Base-by-base conservation (phyloP, 495 filamentous ascomycete species). In the Bathelium albidoporum region DNA sequence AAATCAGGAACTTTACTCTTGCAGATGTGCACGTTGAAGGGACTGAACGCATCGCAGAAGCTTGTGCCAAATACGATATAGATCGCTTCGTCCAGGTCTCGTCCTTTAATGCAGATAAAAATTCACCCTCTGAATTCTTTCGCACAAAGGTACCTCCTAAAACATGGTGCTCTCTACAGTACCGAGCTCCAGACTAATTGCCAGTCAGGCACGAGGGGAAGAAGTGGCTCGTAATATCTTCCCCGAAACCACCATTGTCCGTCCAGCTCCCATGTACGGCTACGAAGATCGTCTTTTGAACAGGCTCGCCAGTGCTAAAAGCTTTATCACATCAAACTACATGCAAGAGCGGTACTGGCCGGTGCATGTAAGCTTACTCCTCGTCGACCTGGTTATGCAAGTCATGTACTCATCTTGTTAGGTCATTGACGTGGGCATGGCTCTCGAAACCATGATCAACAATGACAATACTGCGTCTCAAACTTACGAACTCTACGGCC, bases 11-110 rank as follows among this genome's bases (percentile, higher is more conserved):
- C 80, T 99, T 96, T 79, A 82, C 85, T 52, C 83, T 94, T 62
- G 87, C 89, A 63, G 92, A 97, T 74, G 91, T 97, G 28, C 91
- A 99, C 69, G 85, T 97, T 16, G 91, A 96, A 74, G 93, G 94
- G 45, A 84, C 87, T n/a, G 89, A 94, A 78, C 87, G 95, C 62
- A 99, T 99, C 69, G 91, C 84, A 28, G 91, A 97, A 73, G 95
- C 95, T 60, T 90, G 89, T 43, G 95, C 94, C 67, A 99, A 99
- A 77, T 99, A 99, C 76, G 94, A 99, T 69, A 84, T 97, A 65
- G 94, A 99, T 77, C 87, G 94, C 52, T 99, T 87, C 80, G 89
- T 99, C 66, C 94, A 99, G 68, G 88, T 99, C 69, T 97, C 95
- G 41, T 95, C 90, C 41, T 91, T 92, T 81, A 96, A 94, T 72